Percentiles rank a stretch among this genome's conserved stretches.
These are phyloP conservation scores for Eucalyptus polyanthemos DNA, from an alignment of 345 rosid species.

Conservation along the genomic window DNA sequence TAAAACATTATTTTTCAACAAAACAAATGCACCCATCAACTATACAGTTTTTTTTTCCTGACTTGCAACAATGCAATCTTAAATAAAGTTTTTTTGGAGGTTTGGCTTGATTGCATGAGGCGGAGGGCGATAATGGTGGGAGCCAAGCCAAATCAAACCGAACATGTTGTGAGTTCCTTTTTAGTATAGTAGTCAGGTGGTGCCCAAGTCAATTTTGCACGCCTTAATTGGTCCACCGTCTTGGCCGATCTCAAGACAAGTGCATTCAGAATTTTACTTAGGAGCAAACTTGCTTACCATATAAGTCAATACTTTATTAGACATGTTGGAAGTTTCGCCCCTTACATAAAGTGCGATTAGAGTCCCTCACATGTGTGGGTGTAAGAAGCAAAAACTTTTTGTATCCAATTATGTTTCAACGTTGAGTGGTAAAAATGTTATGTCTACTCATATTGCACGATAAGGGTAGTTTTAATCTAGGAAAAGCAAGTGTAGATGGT, in stretches of 20 bases:
- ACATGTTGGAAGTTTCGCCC: background rate
- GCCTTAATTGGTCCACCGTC: background rate
- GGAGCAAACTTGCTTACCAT: background rate
- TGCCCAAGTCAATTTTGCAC: fast-evolving
- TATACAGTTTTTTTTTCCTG: background rate
- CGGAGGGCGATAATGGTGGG: background rate
- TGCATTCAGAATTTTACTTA: background rate
- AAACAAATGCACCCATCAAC: background rate
- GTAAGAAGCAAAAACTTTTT: too few relatives aligned
- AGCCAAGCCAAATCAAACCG: background rate
- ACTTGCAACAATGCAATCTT: background rate
- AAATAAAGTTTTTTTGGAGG: background rate
- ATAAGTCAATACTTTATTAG: background rate
- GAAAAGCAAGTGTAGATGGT: background rate
- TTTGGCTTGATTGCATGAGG: background rate
- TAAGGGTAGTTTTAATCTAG: background rate
- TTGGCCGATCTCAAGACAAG: background rate
- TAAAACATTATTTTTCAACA: background rate
- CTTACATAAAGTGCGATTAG: background rate
- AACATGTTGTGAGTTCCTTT: background rate
- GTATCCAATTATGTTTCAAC: background rate
- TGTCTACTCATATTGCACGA: background rate
- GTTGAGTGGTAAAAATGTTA: background rate
- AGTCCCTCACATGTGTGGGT: background rate
- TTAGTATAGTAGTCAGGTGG: background rate